A percentile compares a stretch with the other conserved stretches of the same genome.
These are phyloP conservation scores for Cutaneotrichosporon mucoides DNA, from an alignment of 1,284 basidiomycete species.

Conservation along the genomic window DNA sequence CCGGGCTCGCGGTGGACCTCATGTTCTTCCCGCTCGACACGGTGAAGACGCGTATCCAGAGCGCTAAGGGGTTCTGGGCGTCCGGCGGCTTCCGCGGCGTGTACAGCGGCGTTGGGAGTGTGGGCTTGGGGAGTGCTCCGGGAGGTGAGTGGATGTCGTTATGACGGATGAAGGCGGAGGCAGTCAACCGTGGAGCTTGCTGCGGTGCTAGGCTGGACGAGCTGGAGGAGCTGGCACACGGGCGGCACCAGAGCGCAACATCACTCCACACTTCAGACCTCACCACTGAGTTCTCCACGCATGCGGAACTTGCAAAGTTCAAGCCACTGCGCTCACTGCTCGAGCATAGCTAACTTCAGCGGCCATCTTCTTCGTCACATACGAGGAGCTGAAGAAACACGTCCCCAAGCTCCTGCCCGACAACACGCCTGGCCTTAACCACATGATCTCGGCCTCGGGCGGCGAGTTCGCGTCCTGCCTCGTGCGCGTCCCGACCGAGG, in stretches of 20 bases:
- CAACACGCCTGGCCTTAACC: slow-evolving; percentile 64
- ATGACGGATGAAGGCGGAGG: too few species aligned
- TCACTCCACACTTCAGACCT: too few species aligned
- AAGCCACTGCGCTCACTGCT: too few species aligned
- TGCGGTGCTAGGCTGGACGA: too few species aligned
- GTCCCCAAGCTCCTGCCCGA: slow-evolving; percentile 55
- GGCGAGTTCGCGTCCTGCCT: slow-evolving; percentile 89
- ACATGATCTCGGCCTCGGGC: slow-evolving; percentile 73
- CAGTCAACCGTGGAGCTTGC: too few species aligned
- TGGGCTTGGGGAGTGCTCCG: slow-evolving; percentile 91
- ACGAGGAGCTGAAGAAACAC: slow-evolving; percentile 78
- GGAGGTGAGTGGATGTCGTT: slow-evolving; percentile 62
- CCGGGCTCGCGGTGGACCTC: slow-evolving; percentile 86
- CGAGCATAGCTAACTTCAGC: slow-evolving; percentile 54
- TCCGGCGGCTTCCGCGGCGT: slow-evolving; percentile 89
- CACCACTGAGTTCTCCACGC: too few species aligned
- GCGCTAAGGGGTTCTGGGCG: slow-evolving; percentile 74
- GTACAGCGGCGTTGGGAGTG: slow-evolving; percentile 92
- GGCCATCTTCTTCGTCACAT: slow-evolving; percentile 90
- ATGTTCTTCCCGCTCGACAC: slow-evolving; percentile 94
- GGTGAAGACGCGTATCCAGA: slow-evolving; percentile 96
- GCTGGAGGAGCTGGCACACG: too few species aligned
- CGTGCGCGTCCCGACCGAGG: slow-evolving; percentile 89
- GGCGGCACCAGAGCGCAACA: too few species aligned
- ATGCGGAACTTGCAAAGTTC: too few species aligned